A percentile compares a stretch with the other conserved stretches of the same genome.
Evolutionary conservation across 1,284 basidiomycete species (phyloP).

Genomic region (Cryptococcus jaspeensis): DNA sequence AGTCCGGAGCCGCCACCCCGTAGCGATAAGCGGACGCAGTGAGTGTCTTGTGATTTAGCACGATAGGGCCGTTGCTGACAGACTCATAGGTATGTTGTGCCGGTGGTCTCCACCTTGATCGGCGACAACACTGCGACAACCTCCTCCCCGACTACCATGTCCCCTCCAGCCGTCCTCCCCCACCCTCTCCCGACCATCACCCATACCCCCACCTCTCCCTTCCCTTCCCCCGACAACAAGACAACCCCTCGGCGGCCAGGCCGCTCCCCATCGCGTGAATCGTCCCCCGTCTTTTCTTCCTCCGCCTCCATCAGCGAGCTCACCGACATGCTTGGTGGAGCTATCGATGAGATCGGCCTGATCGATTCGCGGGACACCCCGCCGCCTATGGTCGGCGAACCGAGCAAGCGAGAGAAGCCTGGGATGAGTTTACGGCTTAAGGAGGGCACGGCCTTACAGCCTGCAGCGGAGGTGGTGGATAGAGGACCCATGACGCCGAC

Average conservation of each 20-base stretch:
- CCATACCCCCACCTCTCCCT: constrained; percentile 28
- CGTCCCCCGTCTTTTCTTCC: constrained; percentile 6
- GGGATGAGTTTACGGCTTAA: constrained; percentile 7
- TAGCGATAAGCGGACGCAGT: constrained; percentile 37
- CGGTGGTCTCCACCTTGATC: too few relatives aligned
- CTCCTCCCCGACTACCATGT: not conserved
- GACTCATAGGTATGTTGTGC: too few relatives aligned
- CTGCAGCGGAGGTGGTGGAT: constrained; percentile 59
- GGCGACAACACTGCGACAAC: not conserved
- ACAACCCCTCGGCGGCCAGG: constrained; percentile 6
- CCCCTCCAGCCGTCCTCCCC: constrained; percentile 4
- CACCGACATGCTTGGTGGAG: constrained; percentile 47
- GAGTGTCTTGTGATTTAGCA: constrained; percentile 10
- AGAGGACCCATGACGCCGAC: constrained; percentile 21
- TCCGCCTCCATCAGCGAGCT: constrained; percentile 45
- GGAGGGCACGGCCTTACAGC: constrained; percentile 28
- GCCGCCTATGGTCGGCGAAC: constrained; percentile 33
- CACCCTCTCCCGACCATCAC: constrained; percentile 31
- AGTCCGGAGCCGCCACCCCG: constrained; percentile 47
- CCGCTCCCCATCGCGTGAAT: constrained; percentile 13
- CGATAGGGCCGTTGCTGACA: too few relatives aligned
- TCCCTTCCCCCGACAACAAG: constrained; percentile 15
- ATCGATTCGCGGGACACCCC: constrained; percentile 40
- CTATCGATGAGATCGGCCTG: constrained; percentile 48
- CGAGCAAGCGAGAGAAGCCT: constrained; percentile 20